Conservation (phyloP, 2,329 filamentous ascomycete species). For the Phialocephala sp. region DNA sequence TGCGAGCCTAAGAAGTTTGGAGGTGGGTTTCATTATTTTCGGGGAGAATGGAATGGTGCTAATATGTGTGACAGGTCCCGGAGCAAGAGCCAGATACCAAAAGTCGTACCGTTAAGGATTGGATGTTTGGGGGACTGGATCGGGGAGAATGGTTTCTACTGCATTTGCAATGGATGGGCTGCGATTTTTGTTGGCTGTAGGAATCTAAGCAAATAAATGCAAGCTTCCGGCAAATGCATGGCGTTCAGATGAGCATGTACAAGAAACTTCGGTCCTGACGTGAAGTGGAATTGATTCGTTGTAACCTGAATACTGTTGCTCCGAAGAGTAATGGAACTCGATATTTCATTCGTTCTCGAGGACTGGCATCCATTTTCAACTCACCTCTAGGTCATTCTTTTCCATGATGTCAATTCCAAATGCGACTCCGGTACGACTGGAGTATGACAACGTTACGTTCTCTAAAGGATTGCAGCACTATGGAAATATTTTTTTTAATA, state of each 20-base stretch:
- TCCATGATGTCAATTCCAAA: not conserved
- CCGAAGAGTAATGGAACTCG: not conserved
- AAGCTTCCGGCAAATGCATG: constrained; percentile 37
- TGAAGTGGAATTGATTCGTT: not conserved
- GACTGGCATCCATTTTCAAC: not conserved
- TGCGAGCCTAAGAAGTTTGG: constrained; percentile 97
- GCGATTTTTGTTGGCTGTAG: constrained; percentile 43
- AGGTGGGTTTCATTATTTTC: constrained; percentile 43
- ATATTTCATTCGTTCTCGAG: not conserved
- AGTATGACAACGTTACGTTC: not conserved
- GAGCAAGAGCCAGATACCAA: constrained; percentile 96
- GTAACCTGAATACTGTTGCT: not conserved
- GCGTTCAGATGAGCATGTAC: constrained; percentile 6
- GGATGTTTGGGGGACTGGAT: constrained; percentile 37
- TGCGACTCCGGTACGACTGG: not conserved
- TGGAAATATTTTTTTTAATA: not conserved
- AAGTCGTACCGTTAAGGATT: constrained; percentile 94
- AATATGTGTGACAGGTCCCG: constrained; percentile 72
- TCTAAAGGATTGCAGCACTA: not conserved
- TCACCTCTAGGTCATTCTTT: not conserved
- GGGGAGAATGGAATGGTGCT: constrained; percentile 23
- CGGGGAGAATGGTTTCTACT: constrained; percentile 42
- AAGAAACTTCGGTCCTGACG: not conserved
- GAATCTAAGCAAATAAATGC: constrained; percentile 44
- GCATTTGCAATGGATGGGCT: constrained; percentile 45